These are phyloP conservation scores for Coemansia umbellata DNA, from an alignment of 192 early-diverging fungal genomes.

Conservation along the genomic window DNA sequence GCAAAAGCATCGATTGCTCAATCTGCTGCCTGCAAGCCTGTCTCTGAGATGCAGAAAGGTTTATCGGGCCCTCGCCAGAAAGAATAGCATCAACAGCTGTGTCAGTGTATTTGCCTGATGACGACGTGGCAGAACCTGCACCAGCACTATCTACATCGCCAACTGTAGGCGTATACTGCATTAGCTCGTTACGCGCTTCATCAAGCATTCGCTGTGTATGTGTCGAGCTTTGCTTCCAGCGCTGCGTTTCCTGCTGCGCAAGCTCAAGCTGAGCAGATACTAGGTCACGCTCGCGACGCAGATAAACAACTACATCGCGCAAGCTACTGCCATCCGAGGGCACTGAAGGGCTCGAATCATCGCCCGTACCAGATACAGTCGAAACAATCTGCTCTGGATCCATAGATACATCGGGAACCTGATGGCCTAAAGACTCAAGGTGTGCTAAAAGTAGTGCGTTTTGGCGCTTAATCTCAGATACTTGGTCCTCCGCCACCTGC, in stretches of 20 bases:
- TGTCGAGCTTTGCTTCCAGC: slow-evolving; percentile 60
- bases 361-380: background rate
- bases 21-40: slow-evolving; percentile 63
- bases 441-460: slow-evolving; percentile 72
- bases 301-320: slow-evolving; percentile 61
- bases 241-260: slow-evolving; percentile 61
- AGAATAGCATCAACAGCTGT: slow-evolving; percentile 31
- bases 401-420: slow-evolving; percentile 29
- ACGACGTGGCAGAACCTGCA: background rate
- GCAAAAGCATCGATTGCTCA: slow-evolving; percentile 62
- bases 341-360: background rate
- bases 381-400: slow-evolving; percentile 31
- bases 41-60: slow-evolving; percentile 55
- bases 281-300: slow-evolving; percentile 74
- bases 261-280: slow-evolving; percentile 63
- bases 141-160: background rate
- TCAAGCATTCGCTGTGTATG: slow-evolving; percentile 66
- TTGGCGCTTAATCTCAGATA: slow-evolving; percentile 59
- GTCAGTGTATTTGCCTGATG: background rate
- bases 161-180: slow-evolving; percentile 23
- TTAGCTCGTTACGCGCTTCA: slow-evolving; percentile 58
- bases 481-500: slow-evolving; percentile 48
- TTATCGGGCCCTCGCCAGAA: slow-evolving; percentile 30
- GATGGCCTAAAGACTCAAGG: slow-evolving; percentile 59
- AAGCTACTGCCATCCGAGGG: slow-evolving; percentile 12